These are phyloP conservation scores for Pyrrhoderma noxium DNA, from an alignment of 1,284 basidiomycete species.

Conservation along the genomic window DNA sequence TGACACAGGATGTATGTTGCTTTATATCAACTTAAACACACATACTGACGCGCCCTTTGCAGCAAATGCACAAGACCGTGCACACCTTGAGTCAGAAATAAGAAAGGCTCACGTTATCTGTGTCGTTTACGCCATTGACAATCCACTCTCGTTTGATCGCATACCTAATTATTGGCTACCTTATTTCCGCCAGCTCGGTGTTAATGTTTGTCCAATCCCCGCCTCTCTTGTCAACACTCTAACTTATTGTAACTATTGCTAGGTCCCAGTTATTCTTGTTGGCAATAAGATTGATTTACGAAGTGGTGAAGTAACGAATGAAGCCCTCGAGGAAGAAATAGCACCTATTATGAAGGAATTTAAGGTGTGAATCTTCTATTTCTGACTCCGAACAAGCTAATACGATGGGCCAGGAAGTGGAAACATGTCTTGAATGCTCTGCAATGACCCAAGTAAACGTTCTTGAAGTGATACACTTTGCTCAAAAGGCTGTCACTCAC, in stretches of 20 bases:
- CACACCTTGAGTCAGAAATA: slow-evolving; percentile 90
- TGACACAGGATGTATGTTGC: slow-evolving; percentile 78
- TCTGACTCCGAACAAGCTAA: slow-evolving; percentile 13
- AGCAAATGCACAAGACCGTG: slow-evolving; percentile 75
- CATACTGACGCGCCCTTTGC: slow-evolving; percentile 8
- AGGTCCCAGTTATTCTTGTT: slow-evolving; percentile 95
- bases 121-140: slow-evolving; percentile 94
- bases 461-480: slow-evolving; percentile 98
- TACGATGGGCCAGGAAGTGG: slow-evolving; percentile 70
- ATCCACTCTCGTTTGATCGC: slow-evolving; percentile 92
- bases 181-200: slow-evolving; percentile 91
- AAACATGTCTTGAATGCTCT: slow-evolving; percentile 97
- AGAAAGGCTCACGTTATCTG: slow-evolving; percentile 97
- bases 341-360: slow-evolving; percentile 95
- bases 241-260: slow-evolving; percentile 16
- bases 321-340: slow-evolving; percentile 91
- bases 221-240: slow-evolving; percentile 12
- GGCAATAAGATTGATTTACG: slow-evolving; percentile 98
- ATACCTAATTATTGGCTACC: slow-evolving; percentile 99
- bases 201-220: slow-evolving; percentile 58
- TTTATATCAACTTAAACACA: slow-evolving; percentile 5
- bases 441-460: slow-evolving; percentile 87
- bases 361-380: slow-evolving; percentile 52
- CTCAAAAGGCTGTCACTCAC: slow-evolving; percentile 96
- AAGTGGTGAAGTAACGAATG: slow-evolving; percentile 88